Base-by-base conservation (phyloP, 495 filamentous ascomycete genomes). In the Hypoxylon crocopeplum region DNA sequence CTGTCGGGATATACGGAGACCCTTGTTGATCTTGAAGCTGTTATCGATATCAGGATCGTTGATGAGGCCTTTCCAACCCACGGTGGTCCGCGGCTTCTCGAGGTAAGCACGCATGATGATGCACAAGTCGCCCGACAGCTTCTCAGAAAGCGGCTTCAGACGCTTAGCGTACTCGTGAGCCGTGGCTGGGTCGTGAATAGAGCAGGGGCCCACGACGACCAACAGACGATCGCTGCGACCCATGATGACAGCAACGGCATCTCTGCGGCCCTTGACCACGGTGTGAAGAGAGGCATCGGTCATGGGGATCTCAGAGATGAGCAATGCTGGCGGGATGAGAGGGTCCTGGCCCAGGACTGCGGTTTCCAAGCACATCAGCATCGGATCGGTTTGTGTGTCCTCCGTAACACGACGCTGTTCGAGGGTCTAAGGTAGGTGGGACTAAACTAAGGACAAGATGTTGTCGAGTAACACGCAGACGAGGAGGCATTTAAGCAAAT, bases 51-150 rank as follows among this genome's bases (percentile, higher is more conserved):
- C 94, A 1, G 94, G 94, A 68, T 98, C 94, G 75, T 98, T 98
- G 80, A 98, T 97, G 64, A 98, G 82, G 21, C 94, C 94, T 77
- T 98, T 98, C 94, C 94, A 98, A 65, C 94, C 94, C 29, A 98
- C 94, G 1, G 94, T 98, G n/a, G 94, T 98, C 33, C 94, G 88
- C 22, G 94, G 94, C 81, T 98, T 98, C 83, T 98, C 94, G 16
- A 98, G 89, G 80, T 98, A 98, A 70, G 94, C 92, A 56, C 94
- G 90, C 94, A 98, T 98, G 70, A 98, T 87, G 69, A 98, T 87
- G 62, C 85, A 87, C 27, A 98, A 81, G 70, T 98, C 93, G 58
- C 86, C 84, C 51, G 84, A 83, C 41, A 96, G 86, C 75, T 86
- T 88, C 21, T 84, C 79, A 21, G 89, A 80, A 17, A 97, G 75